phyloP scores from a whole-genome alignment of 495 filamentous ascomycete species.

The Penicillium paradoxum region DNA sequence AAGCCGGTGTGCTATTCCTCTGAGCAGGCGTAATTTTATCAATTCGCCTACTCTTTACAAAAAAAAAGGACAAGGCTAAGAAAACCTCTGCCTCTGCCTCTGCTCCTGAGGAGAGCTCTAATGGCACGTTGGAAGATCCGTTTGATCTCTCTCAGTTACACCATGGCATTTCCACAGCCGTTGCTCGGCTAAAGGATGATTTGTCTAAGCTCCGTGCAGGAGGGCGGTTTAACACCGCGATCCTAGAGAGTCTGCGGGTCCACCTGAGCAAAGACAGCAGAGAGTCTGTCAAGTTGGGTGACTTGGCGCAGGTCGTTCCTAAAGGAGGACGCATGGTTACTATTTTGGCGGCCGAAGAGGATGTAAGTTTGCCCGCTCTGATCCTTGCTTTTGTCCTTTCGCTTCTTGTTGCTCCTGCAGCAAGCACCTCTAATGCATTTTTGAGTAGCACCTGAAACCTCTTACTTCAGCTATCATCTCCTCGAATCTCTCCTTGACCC shows the following conservation, averaged over 20 bases:
- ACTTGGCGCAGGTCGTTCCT: slow-evolving; percentile 72
- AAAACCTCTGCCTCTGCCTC: slow-evolving; percentile 11
- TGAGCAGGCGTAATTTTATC: slow-evolving; percentile 18
- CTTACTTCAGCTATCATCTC: slow-evolving; percentile 65
- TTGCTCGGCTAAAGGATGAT: slow-evolving; percentile 55
- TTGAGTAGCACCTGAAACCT: slow-evolving; percentile 59
- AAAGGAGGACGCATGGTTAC: slow-evolving; percentile 63
- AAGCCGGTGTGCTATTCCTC: background rate
- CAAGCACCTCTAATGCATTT: background rate
- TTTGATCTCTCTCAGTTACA: slow-evolving; percentile 64
- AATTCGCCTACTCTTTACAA: slow-evolving; percentile 29
- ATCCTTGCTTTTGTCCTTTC: background rate
- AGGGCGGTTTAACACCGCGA: slow-evolving; percentile 63
- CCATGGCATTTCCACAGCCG: slow-evolving; percentile 50
- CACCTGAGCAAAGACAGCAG: slow-evolving; percentile 50
- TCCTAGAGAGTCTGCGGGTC: slow-evolving; percentile 61
- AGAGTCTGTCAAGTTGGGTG: slow-evolving; percentile 50
- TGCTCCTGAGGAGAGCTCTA: slow-evolving; percentile 16
- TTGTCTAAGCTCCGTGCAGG: slow-evolving; percentile 62
- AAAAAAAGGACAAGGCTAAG: slow-evolving; percentile 38
- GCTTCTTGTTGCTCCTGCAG: background rate
- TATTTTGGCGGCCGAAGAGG: slow-evolving; percentile 59
- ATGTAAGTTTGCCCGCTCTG: slow-evolving; percentile 37
- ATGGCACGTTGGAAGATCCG: slow-evolving; percentile 45
- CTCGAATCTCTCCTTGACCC: slow-evolving; percentile 65